A percentile compares a stretch with the other conserved stretches of the same genome.
Conservation (phyloP, 306 rosid species). For the Gastrolobium villosum region DNA sequence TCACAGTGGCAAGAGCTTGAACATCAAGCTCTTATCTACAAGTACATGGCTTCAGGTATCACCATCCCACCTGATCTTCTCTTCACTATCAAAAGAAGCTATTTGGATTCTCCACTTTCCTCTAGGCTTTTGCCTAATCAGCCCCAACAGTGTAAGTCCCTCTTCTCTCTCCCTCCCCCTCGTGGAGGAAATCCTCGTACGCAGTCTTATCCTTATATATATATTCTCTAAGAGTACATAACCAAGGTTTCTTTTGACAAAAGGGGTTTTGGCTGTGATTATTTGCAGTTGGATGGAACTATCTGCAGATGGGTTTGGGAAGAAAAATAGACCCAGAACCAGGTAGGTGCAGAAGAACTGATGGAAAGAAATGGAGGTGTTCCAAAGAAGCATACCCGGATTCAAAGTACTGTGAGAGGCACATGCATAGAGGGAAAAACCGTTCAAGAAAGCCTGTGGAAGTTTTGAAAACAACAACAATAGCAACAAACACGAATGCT, state of each 20-base stretch:
- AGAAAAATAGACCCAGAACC: constrained; percentile 94
- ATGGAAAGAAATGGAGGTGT: constrained; percentile 97
- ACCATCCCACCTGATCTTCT: constrained; percentile 94
- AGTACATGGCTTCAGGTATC: constrained; percentile 94
- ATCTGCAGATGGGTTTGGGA: constrained; percentile 83
- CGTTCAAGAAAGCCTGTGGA: constrained; percentile 99
- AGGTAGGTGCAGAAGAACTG: constrained; percentile 95
- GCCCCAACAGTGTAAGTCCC: constrained; percentile 67
- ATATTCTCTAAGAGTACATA: background rate
- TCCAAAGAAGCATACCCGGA: constrained; percentile 90
- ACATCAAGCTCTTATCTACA: constrained; percentile 90
- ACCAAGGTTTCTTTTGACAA: background rate
- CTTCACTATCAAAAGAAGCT: constrained; percentile 67
- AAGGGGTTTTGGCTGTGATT: constrained; percentile 1
- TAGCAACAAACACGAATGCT: constrained; percentile 29
- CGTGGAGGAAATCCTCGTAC: no score
- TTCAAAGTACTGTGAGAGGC: constrained; percentile 95
- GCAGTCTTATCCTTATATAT: no score
- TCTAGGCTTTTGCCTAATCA: constrained; percentile 67
- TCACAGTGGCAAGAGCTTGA: constrained; percentile 98
- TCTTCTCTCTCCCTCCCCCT: no score
- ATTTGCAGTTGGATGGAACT: constrained; percentile 88
- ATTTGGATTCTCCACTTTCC: constrained; percentile 65
- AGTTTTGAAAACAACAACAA: constrained; percentile 68
- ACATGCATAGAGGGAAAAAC: constrained; percentile 97